Conservation (phyloP, 306 rosid genomes). For the Senna siamea region DNA sequence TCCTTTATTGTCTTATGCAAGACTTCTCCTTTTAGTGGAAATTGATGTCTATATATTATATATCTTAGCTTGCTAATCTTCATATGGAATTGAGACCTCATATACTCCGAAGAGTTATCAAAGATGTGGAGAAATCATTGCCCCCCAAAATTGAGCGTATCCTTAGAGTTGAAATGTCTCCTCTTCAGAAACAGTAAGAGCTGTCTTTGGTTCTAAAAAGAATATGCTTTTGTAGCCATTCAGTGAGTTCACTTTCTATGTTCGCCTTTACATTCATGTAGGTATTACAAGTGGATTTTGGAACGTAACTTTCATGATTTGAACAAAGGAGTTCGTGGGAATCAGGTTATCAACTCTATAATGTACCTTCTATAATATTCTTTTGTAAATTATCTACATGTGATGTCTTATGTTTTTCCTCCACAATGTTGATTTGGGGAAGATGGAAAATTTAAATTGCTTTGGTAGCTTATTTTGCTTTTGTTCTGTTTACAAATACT, state of each 20-base stretch:
- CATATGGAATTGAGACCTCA: constrained; percentile 98
- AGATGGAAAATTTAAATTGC: constrained; percentile 12
- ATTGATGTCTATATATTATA: constrained; percentile 31
- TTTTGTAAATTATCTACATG: constrained; percentile 1
- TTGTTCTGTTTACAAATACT: background rate
- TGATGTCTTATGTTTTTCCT: background rate
- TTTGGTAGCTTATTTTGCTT: background rate
- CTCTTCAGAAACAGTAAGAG: constrained; percentile 96
- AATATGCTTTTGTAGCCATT: constrained; percentile 9
- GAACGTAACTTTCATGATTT: constrained; percentile 97
- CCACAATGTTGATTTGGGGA: constrained; percentile 6
- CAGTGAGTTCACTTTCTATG: constrained; percentile 32
- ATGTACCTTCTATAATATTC: background rate
- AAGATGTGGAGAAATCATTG: constrained; percentile 98
- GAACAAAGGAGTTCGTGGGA: constrained; percentile 99
- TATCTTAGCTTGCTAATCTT: constrained; percentile 89
- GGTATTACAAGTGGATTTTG: constrained; percentile 99
- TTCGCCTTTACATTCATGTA: constrained; percentile 42
- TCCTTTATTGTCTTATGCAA: background rate
- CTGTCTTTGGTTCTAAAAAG: constrained; percentile 21
- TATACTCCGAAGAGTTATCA: constrained; percentile 96
- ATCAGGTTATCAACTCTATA: constrained; percentile 72
- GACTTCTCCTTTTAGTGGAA: constrained; percentile 21
- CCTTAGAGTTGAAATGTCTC: constrained; percentile 99
- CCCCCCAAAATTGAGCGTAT: constrained; percentile 99